These are phyloP conservation scores for Mortierella sp. DNA, from an alignment of 371 early-diverging fungal genomes.

Conservation along the genomic window DNA sequence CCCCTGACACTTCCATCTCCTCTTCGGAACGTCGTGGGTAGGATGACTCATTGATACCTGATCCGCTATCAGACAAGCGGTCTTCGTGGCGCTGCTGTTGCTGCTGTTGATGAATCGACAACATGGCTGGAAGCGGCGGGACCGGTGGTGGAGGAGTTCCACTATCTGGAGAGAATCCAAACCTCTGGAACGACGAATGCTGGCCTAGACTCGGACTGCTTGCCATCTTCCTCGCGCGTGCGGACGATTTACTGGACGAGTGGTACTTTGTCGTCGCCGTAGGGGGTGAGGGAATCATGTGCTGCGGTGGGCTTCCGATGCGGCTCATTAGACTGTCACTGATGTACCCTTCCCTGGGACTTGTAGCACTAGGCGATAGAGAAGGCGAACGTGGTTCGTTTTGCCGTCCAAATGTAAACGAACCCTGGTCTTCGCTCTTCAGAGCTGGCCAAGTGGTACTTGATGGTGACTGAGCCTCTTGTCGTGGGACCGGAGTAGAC, in stretches of 20 bases:
- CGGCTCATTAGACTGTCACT: conserved; percentile 49
- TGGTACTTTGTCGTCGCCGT: neutral
- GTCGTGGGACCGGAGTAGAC: too few species aligned
- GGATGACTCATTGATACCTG: neutral
- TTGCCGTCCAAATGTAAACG: neutral
- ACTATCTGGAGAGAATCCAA: conserved; percentile 8
- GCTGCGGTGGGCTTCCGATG: conserved; percentile 33
- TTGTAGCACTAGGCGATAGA: conserved; percentile 9
- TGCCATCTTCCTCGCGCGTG: conserved; percentile 31
- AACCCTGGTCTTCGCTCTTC: conserved; percentile 26
- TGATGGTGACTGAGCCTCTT: conserved; percentile 1
- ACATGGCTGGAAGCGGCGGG: conserved; percentile 8
- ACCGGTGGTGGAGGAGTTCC: too few species aligned
- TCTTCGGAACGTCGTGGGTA: conserved; percentile 10
- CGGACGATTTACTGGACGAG: neutral
- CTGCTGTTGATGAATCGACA: neutral
- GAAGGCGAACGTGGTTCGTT: conserved; percentile 20
- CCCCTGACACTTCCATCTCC: conserved; percentile 16
- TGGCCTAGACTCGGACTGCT: conserved; percentile 39
- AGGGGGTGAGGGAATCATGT: conserved; percentile 20
- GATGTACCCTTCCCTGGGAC: conserved; percentile 19
- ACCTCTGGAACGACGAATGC: conserved; percentile 4
- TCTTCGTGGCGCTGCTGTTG: neutral
- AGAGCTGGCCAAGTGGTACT: neutral
- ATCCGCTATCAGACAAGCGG: neutral